Conservation (phyloP, 352 stramenopile genomes). For the Globisporangium mamillatum region DNA sequence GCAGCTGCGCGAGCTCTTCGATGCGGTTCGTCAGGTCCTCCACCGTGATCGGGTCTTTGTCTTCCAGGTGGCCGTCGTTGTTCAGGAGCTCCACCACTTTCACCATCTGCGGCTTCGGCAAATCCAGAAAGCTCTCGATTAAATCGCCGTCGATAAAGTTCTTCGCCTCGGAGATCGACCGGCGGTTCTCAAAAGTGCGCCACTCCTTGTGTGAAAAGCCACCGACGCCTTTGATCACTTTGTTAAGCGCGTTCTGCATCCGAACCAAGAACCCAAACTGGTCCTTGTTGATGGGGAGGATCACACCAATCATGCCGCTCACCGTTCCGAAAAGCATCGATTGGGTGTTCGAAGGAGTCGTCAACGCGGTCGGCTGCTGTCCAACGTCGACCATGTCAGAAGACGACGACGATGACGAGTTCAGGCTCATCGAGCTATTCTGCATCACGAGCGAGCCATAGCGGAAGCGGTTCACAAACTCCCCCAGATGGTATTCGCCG, state of each 20-base stretch:
- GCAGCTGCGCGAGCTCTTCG: conserved; percentile 73
- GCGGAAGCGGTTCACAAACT: conserved; percentile 96
- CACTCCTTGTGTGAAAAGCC: conserved; percentile 93
- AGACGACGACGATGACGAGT: conserved; percentile 7
- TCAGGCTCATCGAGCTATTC: conserved; percentile 30
- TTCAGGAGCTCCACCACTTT: conserved; percentile 93
- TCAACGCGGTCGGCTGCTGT: conserved; percentile 7
- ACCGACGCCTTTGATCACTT: conserved; percentile 89
- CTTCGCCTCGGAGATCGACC: conserved; percentile 72
- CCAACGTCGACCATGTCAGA: conserved; percentile 59
- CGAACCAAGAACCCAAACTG: conserved; percentile 91
- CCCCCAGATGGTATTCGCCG: conserved; percentile 94
- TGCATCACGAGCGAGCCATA: conserved; percentile 96
- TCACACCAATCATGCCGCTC: conserved; percentile 94
- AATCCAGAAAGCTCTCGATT: conserved; percentile 94
- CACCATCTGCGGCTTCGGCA: conserved; percentile 87
- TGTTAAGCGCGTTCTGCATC: conserved; percentile 88
- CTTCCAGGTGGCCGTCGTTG: conserved; percentile 19
- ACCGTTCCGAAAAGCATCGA: conserved; percentile 94
- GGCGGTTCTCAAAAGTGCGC: conserved; percentile 90
- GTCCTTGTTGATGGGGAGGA: conserved; percentile 89
- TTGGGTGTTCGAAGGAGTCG: conserved; percentile 16
- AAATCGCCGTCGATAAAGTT: conserved; percentile 97
- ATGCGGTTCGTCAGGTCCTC: conserved; percentile 62
- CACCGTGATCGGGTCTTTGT: conserved; percentile 16